Evolutionary conservation across 2,329 filamentous ascomycete genomes (phyloP).

Genomic region (Colletotrichum destructivum): DNA sequence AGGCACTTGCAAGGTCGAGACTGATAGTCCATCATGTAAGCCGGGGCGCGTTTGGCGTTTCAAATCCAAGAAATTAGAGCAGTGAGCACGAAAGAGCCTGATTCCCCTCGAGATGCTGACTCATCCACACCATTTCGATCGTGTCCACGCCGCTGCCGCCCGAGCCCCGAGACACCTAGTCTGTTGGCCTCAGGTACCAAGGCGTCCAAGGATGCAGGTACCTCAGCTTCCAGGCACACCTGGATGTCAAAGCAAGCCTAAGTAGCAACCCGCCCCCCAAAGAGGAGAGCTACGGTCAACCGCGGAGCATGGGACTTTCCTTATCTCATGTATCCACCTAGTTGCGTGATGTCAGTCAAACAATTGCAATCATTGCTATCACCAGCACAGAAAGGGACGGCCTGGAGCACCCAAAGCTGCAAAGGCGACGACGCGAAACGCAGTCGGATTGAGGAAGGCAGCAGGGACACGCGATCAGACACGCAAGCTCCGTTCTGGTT

Average conservation of each 20-base stretch:
- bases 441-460: conserved; percentile 14
- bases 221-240: conserved; percentile 25
- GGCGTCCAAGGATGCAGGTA: conserved; percentile 8
- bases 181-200: conserved; percentile 33
- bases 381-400: neutral
- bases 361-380: neutral
- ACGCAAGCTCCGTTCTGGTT: conserved; percentile 40
- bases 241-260: conserved; percentile 10
- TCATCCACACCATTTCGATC: neutral
- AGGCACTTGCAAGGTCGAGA: conserved; percentile 4
- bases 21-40: neutral
- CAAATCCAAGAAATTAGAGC: neutral
- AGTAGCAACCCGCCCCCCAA: neutral
- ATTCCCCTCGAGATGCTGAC: conserved; percentile 21
- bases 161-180: conserved; percentile 27
- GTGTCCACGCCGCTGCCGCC: neutral
- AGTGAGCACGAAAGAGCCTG: neutral
- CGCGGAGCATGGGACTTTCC: neutral
- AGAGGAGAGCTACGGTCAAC: neutral
- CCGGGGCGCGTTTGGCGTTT: conserved; percentile 12
- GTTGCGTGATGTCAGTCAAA: conserved; percentile 8
- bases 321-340: conserved; percentile 10
- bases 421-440: conserved; percentile 24
- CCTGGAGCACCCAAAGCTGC: neutral
- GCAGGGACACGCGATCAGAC: conserved; percentile 43